These are phyloP conservation scores for Vigna unguiculata DNA, from an alignment of 306 rosid genomes.

Conservation along the genomic window DNA sequence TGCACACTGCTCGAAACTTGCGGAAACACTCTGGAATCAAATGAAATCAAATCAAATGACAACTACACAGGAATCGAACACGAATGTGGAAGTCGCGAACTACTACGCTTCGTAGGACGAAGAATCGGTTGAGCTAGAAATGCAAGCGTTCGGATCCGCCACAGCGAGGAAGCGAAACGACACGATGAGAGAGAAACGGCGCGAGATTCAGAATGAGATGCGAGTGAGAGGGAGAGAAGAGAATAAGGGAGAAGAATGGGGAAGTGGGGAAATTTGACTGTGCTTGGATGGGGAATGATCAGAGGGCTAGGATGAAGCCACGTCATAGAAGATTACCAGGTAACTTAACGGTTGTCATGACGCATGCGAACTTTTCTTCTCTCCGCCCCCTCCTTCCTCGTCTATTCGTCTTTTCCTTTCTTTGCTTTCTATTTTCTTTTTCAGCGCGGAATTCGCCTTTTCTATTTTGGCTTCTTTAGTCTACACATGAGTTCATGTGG, in stretches of 20 bases:
- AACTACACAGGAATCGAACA: neutral
- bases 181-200: slow-evolving; percentile 25
- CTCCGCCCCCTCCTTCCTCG: neutral
- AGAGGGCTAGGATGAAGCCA: slow-evolving; percentile 38
- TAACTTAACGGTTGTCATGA: slow-evolving; percentile 32
- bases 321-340: neutral
- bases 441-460: neutral
- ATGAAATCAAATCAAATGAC: neutral
- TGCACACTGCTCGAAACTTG: slow-evolving; percentile 15
- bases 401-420: slow-evolving; percentile 18
- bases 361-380: neutral
- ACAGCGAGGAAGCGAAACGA: slow-evolving; percentile 29
- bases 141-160: slow-evolving; percentile 35
- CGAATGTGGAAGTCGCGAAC: neutral
- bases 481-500: too few relatives aligned
- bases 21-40: slow-evolving; percentile 13
- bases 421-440: slow-evolving; percentile 8
- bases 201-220: slow-evolving; percentile 46
- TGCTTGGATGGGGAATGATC: neutral
- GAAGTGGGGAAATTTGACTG: neutral
- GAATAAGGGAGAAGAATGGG: neutral
- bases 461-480: neutral
- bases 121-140: slow-evolving; percentile 5
- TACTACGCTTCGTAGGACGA: neutral
- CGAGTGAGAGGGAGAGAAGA: slow-evolving; percentile 8